Base-by-base conservation (phyloP, 139 green algal species). In the Desmodesmus armatus region DNA sequence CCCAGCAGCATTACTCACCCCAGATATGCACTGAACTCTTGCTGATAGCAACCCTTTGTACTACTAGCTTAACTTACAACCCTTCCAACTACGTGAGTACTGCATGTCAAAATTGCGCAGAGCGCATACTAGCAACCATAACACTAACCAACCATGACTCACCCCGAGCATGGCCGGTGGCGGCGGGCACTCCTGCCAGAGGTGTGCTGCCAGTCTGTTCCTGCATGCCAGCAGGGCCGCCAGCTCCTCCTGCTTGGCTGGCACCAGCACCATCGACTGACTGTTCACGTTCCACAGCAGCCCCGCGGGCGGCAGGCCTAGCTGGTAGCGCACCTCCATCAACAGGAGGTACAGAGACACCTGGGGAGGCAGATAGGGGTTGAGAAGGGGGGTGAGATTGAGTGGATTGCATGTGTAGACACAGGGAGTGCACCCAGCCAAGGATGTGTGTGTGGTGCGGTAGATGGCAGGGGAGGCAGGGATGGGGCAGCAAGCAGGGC, bases 321-420 rank as follows among this genome's bases (percentile, higher is more conserved):
- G 78, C 27, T 88, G 83, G 73, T 98, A 98, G 4, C 96, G 89
- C 62, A 94, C 92, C 83, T 95, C 87, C 91, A 98, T 91, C 27
- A 97, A 90, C 80, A 98, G 91, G 58, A 96, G 87, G 86, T 98
- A 98, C 58, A 97, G 83, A 25, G 93, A 89, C 67, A 98, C 93
- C 95, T 97, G 78, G 51, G 72, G 27, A 76, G 13, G 47, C 21
- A 9, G 37, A 15, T 4, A 35, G 47, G 2, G 33, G 58, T 35
- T 66, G 58, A 25, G 31, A 65, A 33, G 15, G 31, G 55, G 3
- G 6, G 17, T 33, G n/a, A n/a, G n/a, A n/a, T n/a, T n/a, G n/a
- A n/a, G n/a, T n/a, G n/a, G n/a, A n/a, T n/a, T n/a, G n/a, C n/a
- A n/a, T n/a, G n/a, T 5, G 21, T 33, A 69, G 2, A 69, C 33